Base-by-base conservation (phyloP, 1,284 basidiomycete species). In the Boletus smithii region DNA sequence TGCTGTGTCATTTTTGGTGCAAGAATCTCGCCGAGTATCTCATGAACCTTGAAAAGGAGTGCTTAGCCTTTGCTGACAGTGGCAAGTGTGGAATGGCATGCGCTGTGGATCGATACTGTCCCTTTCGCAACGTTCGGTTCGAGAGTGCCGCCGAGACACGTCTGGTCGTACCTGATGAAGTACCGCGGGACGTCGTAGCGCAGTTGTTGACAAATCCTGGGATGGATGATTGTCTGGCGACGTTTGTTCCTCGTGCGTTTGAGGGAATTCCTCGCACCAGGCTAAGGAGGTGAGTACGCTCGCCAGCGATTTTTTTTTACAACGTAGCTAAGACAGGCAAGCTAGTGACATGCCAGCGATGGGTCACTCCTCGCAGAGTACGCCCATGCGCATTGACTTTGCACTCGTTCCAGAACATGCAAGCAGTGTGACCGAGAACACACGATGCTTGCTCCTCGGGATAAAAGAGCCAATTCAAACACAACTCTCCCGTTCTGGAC, bases 371-470 rank as follows among this genome's bases (percentile, higher is more conserved):
- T 48, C 42, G 14, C 42, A 38, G 17, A 44, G 26, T 8, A 17
- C 43, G 16, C 6, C 32, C 14, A 42, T 23, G 31, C 27, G 23
- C 30, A 33, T 56, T 1, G 43, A 50, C 42, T 66, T 62, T 49
- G 50, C 42, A 20, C 45, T 62, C 34, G 42, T 58, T 30, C 37
- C 22, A 13, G 33, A 16, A 10, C 38, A 38, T 1, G 49, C 16
- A 5, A n/a, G 11, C 9, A 14, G 22, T n/a, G 43, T 41, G 6
- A 8, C 23, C 17, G 47, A 37, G 14, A 16, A 41, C 27, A 27
- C 17, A 4, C 22, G 10, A 26, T 51, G 41, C 27, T 39, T 62
- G 42, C 48, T 66, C 23, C 26, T 64, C 10, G 54, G 63, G 40
- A 53, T 50, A 30, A 53, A 51, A 39, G 46, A 31, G 7, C 29